Evolutionary conservation across 371 early-diverging fungal species (phyloP).

Genomic region (Rhizopus stolonifer): DNA sequence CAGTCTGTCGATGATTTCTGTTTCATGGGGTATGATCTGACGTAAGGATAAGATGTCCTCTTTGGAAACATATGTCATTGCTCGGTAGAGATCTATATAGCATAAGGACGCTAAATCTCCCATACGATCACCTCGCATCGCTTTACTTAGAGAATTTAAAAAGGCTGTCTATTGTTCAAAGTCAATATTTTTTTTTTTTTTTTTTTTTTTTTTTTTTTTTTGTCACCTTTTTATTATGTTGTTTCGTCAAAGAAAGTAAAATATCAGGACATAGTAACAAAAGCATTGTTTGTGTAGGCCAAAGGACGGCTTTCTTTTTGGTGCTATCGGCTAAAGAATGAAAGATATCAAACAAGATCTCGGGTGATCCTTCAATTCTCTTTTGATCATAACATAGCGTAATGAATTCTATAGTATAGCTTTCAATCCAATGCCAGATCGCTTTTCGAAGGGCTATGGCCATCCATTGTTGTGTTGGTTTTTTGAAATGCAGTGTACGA

Average conservation of each 20-base stretch:
- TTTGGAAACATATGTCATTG: constrained; percentile 61
- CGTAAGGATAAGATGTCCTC: constrained; percentile 56
- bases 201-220: too few relatives aligned
- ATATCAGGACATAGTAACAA: constrained; percentile 76
- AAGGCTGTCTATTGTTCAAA: constrained; percentile 66
- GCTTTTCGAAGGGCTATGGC: constrained; percentile 68
- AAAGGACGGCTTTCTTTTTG: constrained; percentile 61
- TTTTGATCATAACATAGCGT: constrained; percentile 55
- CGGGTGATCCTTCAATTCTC: constrained; percentile 69
- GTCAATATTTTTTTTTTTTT: too few relatives aligned
- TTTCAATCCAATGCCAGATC: constrained; percentile 88
- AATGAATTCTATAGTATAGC: constrained; percentile 69
- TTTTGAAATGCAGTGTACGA: constrained; percentile 52
- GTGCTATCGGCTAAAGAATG: constrained; percentile 64
- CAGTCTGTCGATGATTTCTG: constrained; percentile 63
- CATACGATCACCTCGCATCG: constrained; percentile 49
- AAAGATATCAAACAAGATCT: constrained; percentile 74
- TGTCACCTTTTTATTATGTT: constrained; percentile 41
- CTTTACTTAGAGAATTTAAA: constrained; percentile 62
- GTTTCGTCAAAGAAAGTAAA: constrained; percentile 24
- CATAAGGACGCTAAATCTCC: constrained; percentile 68
- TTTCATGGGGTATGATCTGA: constrained; percentile 63
- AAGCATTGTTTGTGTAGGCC: constrained; percentile 80
- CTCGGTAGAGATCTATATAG: constrained; percentile 73
- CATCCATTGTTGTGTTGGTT: constrained; percentile 59